Conservation (phyloP, 2,329 filamentous ascomycete species). For the Cercospora janseana region DNA sequence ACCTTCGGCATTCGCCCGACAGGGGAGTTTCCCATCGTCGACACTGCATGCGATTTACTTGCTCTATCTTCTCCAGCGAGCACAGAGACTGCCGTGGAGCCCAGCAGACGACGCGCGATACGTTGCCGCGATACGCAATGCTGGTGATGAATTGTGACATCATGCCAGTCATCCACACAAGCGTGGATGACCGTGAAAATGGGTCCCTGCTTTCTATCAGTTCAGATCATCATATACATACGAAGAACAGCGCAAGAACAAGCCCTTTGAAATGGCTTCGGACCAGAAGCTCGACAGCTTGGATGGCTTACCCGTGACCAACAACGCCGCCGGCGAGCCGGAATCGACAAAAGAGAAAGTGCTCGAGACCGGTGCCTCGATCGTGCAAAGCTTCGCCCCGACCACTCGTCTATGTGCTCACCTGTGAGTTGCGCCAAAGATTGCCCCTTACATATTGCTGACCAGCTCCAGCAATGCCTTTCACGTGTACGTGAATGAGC, state of each 20-base stretch:
- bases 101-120: background rate
- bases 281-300: conserved; percentile 9
- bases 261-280: no score
- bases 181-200: no score
- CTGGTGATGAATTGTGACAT: conserved; percentile 10
- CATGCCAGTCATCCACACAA: background rate
- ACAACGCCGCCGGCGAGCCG: conserved; percentile 50
- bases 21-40: no score
- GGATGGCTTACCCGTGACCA: conserved; percentile 40
- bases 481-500: conserved; percentile 75
- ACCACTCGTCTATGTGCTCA: conserved; percentile 74
- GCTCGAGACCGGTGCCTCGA: conserved; percentile 60
- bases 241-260: no score
- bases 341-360: conserved; percentile 56
- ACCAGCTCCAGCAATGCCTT: conserved; percentile 62
- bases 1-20: no score
- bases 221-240: no score
- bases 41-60: no score
- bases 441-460: background rate
- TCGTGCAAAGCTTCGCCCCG: conserved; percentile 66
- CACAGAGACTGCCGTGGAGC: background rate
- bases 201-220: no score
- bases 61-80: no score
- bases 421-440: conserved; percentile 42
- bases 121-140: no score